Evolutionary conservation across 2,329 filamentous ascomycete species (phyloP), one percentile per base, ranked within the genome.

Genomic region (Myriosclerotinia duriaeana): DNA sequence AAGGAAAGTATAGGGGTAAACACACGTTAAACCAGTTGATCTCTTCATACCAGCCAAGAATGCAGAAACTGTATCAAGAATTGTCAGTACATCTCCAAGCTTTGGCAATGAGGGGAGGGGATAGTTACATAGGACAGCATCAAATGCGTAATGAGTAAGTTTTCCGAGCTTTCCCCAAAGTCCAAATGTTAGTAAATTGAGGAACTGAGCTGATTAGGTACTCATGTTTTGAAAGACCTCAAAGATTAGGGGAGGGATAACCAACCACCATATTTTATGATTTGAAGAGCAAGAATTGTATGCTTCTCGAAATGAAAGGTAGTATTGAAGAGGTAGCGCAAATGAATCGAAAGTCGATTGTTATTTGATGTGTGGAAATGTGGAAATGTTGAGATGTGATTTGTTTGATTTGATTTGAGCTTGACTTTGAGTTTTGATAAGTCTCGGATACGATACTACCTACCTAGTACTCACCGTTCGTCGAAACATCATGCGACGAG

Each of bases 11-110:
- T 60, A 58, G 20, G 54, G 67, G 40, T 26, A 22, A 52, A 90
- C 91, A 86, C 91, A 99, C 95, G 93, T 97, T 81, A 99, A 85
- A 76, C 95, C 95, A 69, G 95, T 98, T 71, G 94, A 97, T 74
- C 95, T 92, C 82, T 96, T 96, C 83, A 99, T 93, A 76, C 95
- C 95, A 50, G 95, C 95, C 72, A 99, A 88, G 78, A 98, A 94
- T 70, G 95, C 92, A 75, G 95, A 99, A 79, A 99, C 91, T 96
- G 68, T 68, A 34, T 75, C 67, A 76, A 64, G 46, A 66, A 56
- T 40, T 48, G 22, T 38, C 54, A 38, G 61, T 50, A 8, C 20
- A 26, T 26, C 9, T 48, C 36, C 15, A 14, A 20, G 26, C 50
- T n/a, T 26, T n/a, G 15, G n/a, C n/a, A 20, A 54, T 9, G 5